Base-by-base conservation (phyloP, 306 rosid genomes). In the Prunus salicina region DNA sequence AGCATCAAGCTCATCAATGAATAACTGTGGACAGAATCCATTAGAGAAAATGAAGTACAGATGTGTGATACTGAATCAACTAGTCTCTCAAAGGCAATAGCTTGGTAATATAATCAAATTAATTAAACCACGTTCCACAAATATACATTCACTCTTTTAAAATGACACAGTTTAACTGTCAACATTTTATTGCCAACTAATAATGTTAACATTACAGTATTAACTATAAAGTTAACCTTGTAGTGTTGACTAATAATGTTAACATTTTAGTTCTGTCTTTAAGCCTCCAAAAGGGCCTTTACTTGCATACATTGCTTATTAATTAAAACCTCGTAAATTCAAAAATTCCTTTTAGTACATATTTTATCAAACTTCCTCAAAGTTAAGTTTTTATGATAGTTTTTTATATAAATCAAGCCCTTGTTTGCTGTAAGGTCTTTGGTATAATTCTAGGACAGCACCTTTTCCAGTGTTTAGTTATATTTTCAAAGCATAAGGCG, bases 1-100 rank as follows among this genome's bases (percentile, higher is more conserved):
- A 76, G 96, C 96, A 88, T 94, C 98, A 77, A 94, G 76, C 86
- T 94, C 97, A 85, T 94, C 97, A 12, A 94, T 90, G 76, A 94
- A 90, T 71, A 94, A 80, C 98, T 94, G 79, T 30, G 74, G 81
- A 67, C 75, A 69, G 64, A 84, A 77, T 53, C 64, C 46, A 76
- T 67, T 70, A 72, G 65, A 64, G 72, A 47, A 73, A 70, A 73
- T 71, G 56, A 65, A 72, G 2, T 49, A 24, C 19, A 14, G 25
- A 43, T 20, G 13, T 10, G 67, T 50, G 43, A 30, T 16, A 50
- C 22, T 49, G 50, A 41, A 74, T 14, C 43, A n/a, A 19, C 22
- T 38, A 41, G 52, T 56, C 43, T 72, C 50, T 52, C 51, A 15
- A 56, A 72, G 76, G 60, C 46, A 28, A 58, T 41, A 55, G 27